Base-by-base conservation (phyloP, 768 basidiomycete species). In the Pisolithus marmoratus region DNA sequence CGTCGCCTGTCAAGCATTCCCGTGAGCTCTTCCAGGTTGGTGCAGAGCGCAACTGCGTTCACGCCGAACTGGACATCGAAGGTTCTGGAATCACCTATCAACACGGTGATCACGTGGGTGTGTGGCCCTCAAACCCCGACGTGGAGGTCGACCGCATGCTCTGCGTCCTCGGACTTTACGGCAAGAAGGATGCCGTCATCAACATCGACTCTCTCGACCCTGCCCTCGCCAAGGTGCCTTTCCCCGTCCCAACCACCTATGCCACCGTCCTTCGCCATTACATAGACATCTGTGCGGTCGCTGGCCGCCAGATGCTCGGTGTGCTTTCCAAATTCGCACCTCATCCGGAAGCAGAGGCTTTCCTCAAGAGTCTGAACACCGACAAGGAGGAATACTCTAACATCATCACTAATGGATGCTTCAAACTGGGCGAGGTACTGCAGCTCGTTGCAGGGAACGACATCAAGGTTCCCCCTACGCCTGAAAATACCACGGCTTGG, bases 41-140 rank as follows among this genome's bases (percentile, higher is more conserved):
- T 38, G 76, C 75, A 7, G 86, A 87, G 56, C 82, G 96, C 43
- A 96, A 94, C 69, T 98, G 96, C 64, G 85, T 97, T 19, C 94
- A 96, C 64, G 76, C 94, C 63, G 96, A 98, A 65, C 85, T 99
- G 62, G 84, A 84, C 70, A 93, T 90, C 27, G 91, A 94, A 70
- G 91, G 90, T 17, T 94, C 94, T 40, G 94, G 94, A 37, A 90
- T 98, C 62, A 91, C 87, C n/a, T 99, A 99, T 70, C 95, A 98
- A 67, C 94, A 97, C 54, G 96, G 96, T 49, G 96, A 99, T 67
- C 96, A 99, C 63, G 85, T 96, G 58, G 96, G 93, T 53, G 81
- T 99, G 49, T 99, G 95, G 95, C 95, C 96, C 12, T 83, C 84
- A 51, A 99, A 99, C 71, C 82, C 95, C 8, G 91, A 96, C 55